Evolutionary conservation across 352 stramenopile species (phyloP).

Genomic region (Pythium brachiatum): DNA sequence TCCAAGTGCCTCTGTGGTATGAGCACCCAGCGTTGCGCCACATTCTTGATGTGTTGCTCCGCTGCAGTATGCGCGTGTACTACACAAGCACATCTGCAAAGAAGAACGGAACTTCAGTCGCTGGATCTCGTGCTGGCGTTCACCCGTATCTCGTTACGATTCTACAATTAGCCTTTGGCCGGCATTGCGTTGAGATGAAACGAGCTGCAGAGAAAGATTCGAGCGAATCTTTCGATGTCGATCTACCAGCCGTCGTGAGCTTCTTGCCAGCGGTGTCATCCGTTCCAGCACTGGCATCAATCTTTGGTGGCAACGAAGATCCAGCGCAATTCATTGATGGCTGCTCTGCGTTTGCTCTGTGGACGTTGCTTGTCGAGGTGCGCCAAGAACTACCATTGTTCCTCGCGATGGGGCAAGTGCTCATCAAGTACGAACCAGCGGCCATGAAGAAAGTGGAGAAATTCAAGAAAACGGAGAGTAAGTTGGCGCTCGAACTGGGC

Average conservation of each 20-base stretch:
- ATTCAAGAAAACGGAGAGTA: conserved; percentile 63
- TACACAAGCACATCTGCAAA: conserved; percentile 16
- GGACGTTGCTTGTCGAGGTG: conserved; percentile 71
- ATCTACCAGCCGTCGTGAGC: conserved; percentile 46
- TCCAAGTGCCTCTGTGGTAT: conserved; percentile 79
- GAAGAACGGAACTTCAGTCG: conserved; percentile 4
- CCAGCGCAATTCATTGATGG: conserved; percentile 61
- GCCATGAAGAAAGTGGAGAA: conserved; percentile 82
- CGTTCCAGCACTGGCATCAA: conserved; percentile 50
- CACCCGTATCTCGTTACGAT: conserved; percentile 23
- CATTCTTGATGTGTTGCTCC: conserved; percentile 62
- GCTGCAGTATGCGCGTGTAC: conserved; percentile 55
- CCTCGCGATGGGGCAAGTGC: conserved; percentile 53
- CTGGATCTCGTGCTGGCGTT: conserved; percentile 8
- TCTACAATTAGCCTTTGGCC: conserved; percentile 12
- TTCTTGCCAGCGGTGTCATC: conserved; percentile 52
- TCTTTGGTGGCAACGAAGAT: conserved; percentile 65
- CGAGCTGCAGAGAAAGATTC: conserved; percentile 5
- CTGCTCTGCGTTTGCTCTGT: conserved; percentile 64
- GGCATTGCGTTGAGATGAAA: conserved; percentile 22
- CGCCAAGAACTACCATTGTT: conserved; percentile 73
- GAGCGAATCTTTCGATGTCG: conserved; percentile 21
- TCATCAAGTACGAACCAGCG: conserved; percentile 75
- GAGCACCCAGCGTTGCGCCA: conserved; percentile 69
- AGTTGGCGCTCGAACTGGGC: conserved; percentile 41